Percentiles rank a stretch among this genome's conserved stretches.
Evolutionary conservation across 495 filamentous ascomycete species (phyloP).

Genomic region (Chaetomium tenue): DNA sequence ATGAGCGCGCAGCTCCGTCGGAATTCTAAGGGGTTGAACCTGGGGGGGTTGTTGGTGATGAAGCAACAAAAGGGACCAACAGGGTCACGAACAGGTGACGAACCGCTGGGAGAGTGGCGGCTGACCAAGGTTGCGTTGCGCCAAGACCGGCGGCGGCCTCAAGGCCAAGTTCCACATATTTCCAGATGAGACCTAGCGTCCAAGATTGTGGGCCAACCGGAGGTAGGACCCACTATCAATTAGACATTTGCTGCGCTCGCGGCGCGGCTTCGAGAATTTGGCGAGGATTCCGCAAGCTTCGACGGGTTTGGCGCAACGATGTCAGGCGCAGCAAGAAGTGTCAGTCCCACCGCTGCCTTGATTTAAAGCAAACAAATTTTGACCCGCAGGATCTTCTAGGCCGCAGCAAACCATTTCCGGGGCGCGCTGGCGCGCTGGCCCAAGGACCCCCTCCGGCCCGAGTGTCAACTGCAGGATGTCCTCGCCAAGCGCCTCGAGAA

Average conservation of each 20-base stretch:
- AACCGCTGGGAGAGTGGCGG: not conserved
- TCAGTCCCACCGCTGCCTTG: conserved; percentile 3
- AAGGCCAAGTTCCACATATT: not conserved
- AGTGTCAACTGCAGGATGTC: conserved; percentile 68
- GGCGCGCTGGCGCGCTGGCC: conserved; percentile 77
- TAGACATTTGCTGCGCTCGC: not conserved
- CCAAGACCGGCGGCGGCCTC: conserved; percentile 16
- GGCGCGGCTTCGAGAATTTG: not conserved
- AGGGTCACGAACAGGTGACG: conserved; percentile 11
- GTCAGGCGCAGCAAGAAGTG: conserved; percentile 27
- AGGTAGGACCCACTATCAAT: not conserved
- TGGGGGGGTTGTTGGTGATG: conserved; percentile 13
- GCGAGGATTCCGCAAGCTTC: not conserved
- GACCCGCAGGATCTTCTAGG: conserved; percentile 16
- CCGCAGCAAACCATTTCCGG: conserved; percentile 42
- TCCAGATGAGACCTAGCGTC: not conserved
- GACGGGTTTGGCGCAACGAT: conserved; percentile 19
- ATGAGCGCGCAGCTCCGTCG: conserved; percentile 9
- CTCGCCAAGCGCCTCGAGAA: conserved; percentile 61
- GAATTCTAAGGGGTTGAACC: not conserved
- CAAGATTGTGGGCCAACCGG: not conserved
- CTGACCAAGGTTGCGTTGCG: conserved; percentile 21
- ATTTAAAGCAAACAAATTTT: too few relatives aligned
- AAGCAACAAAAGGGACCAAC: conserved; percentile 7
- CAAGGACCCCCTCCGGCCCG: conserved; percentile 70